phyloP scores from a whole-genome alignment of 179 eudicot species.

The Dionaea muscipula region DNA sequence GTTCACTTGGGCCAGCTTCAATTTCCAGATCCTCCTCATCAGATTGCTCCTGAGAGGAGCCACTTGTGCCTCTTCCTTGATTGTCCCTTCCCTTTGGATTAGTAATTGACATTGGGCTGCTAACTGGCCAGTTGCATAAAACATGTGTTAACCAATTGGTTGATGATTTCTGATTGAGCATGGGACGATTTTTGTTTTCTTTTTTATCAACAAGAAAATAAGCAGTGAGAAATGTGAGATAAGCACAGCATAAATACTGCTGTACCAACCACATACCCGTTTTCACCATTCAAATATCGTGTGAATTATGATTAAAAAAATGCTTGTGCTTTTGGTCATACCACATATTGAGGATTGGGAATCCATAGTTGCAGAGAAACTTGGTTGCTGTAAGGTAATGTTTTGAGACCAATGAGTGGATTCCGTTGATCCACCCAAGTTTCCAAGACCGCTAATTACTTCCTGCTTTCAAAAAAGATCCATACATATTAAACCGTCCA shows the following conservation, averaged over 20 bases:
- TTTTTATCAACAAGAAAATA: no score
- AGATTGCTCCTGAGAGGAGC: conserved; percentile 44
- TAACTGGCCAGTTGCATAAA: conserved; percentile 23
- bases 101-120: conserved; percentile 52
- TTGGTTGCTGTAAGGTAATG: conserved; percentile 24
- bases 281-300: no score
- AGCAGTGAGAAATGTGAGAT: neutral
- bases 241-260: neutral
- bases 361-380: conserved; percentile 40
- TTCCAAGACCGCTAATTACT: conserved; percentile 24
- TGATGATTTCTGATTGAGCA: no score
- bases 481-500: no score
- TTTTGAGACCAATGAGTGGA: conserved; percentile 31
- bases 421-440: conserved; percentile 23
- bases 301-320: no score
- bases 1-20: conserved; percentile 65
- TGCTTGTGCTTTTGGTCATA: conserved; percentile 16
- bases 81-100: conserved; percentile 38
- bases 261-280: no score
- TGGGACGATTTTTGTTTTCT: no score
- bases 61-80: conserved; percentile 47
- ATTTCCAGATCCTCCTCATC: conserved; percentile 72
- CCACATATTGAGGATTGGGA: conserved; percentile 81
- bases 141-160: neutral
- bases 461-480: conserved; percentile 38